Evolutionary conservation across 164 flowering plant species (phyloP), one percentile per base, ranked within the genome.

Genomic region (Piper betle): DNA sequence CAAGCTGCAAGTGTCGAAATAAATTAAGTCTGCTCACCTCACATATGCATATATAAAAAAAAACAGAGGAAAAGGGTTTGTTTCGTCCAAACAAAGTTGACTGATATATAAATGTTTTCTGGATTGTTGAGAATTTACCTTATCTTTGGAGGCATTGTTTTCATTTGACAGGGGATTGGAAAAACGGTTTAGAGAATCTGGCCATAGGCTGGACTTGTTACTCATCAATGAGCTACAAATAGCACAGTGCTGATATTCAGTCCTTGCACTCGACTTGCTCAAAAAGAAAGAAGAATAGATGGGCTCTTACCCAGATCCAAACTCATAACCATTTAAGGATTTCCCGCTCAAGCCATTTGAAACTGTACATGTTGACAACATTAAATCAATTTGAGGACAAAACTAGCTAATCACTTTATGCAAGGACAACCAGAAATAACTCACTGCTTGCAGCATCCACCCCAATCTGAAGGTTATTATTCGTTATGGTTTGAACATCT

Each of bases 221-320:
- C 71, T 63, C 61, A 71, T 62, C 57, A 74, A 68, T 33, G 74
- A 66, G 72, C 85, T 82, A 71, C 72, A 56, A 60, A 39, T 48
- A 20, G 57, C 60, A 39, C 37, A 55, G 54, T 39, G 33, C 53
- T 39, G 64, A 17, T 56, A 11, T 6, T 15, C 50, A 10, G 50
- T 46, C 33, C 50, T 8, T 12, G 50, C 3, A 46, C 9, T 46
- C 9, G 3, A 10, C 15, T 10, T 2, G 13, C 15, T 15, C 15
- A 46, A 46, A 5, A 15, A 46, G 50, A 46, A 46, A 5, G 11
- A 42, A 6, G 3, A 46, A 46, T 15, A 46, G 33, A 25, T 25
- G 50, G 50, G 15, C 6, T 46, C 15, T 46, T 46, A 46, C 50
- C 50, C 15, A 46, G 50, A 6, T 46, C 50, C 50, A 15, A 10